Evolutionary conservation across 2,329 filamentous ascomycete species (phyloP).

Genomic region (Aureobasidium sp.): DNA sequence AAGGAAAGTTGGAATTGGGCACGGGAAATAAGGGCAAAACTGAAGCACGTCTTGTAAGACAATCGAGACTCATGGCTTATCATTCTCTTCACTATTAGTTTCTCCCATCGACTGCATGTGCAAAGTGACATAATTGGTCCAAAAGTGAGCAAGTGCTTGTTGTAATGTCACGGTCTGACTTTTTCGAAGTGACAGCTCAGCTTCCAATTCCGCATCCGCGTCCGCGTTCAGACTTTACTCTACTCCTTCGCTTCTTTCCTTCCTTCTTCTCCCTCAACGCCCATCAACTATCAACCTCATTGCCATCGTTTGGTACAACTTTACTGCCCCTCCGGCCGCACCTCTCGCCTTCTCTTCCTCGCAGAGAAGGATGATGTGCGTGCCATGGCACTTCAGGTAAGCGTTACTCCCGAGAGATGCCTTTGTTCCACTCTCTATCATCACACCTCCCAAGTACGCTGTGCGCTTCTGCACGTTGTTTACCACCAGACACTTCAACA

Average conservation of each 20-base stretch:
- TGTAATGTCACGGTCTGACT: not conserved
- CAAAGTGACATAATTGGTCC: not conserved
- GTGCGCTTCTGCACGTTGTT: not conserved
- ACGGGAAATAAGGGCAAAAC: not conserved
- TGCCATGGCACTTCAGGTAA: not conserved
- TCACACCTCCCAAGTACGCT: not conserved
- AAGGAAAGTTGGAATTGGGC: not conserved
- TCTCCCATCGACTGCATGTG: not conserved
- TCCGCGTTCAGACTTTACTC: not conserved
- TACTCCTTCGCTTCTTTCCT: not conserved
- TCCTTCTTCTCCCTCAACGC: not conserved
- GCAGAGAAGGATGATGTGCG: not conserved
- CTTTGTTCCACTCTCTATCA: not conserved
- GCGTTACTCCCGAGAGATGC: not conserved
- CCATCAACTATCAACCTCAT: not conserved
- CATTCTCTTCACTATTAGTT: too few species aligned
- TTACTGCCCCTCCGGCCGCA: conserved; percentile 1
- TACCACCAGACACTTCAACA: not conserved
- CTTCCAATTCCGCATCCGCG: too few species aligned
- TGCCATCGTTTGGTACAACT: not conserved
- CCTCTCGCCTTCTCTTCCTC: not conserved
- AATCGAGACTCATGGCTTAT: too few species aligned
- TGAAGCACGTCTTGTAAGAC: too few species aligned
- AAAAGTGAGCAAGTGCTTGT: not conserved
- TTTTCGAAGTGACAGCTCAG: too few species aligned